A percentile compares a stretch with the other conserved stretches of the same genome.
phyloP scores from a whole-genome alignment of 495 filamentous ascomycete species.

The Rhizodiscina lignyota region DNA sequence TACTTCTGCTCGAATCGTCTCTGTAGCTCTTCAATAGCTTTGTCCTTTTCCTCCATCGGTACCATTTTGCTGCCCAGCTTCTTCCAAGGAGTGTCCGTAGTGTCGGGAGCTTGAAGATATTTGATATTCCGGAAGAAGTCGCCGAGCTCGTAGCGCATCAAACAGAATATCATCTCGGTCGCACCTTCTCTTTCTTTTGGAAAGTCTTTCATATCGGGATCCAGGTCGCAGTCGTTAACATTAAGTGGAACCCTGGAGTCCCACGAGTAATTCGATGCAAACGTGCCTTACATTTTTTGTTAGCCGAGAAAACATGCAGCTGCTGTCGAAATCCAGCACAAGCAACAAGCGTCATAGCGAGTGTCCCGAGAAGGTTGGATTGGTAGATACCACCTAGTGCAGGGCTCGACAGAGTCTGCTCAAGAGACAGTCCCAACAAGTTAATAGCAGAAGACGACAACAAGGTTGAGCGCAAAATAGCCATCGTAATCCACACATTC shows the following conservation, averaged over 20 bases:
- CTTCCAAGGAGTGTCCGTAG: slow-evolving; percentile 20
- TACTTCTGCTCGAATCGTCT: slow-evolving; percentile 27
- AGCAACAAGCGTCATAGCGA: slow-evolving; percentile 52
- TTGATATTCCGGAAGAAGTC: slow-evolving; percentile 27
- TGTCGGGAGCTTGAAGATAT: slow-evolving; percentile 27
- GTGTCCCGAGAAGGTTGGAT: too few relatives aligned
- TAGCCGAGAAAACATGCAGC: slow-evolving; percentile 74
- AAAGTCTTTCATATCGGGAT: slow-evolving; percentile 22
- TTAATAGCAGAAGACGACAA: slow-evolving; percentile 55
- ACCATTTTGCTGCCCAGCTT: slow-evolving; percentile 19
- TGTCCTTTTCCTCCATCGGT: slow-evolving; percentile 31
- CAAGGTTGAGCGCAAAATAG: slow-evolving; percentile 66
- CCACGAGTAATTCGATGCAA: slow-evolving; percentile 74
- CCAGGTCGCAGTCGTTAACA: slow-evolving; percentile 27
- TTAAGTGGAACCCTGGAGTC: slow-evolving; percentile 29
- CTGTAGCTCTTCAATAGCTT: slow-evolving; percentile 25
- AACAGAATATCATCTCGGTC: slow-evolving; percentile 52
- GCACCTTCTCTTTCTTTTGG: slow-evolving; percentile 35
- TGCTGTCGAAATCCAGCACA: slow-evolving; percentile 59
- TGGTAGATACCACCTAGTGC: too few relatives aligned
- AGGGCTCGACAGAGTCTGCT: too few relatives aligned
- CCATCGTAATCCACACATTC: too few relatives aligned
- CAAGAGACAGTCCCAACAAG: too few relatives aligned
- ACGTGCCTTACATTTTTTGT: slow-evolving; percentile 55
- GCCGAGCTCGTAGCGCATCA: slow-evolving; percentile 35